Percentiles rank a stretch among this genome's conserved stretches.
phyloP scores from a whole-genome alignment of 2,329 filamentous ascomycete species.

The Xylariaceae sp. region DNA sequence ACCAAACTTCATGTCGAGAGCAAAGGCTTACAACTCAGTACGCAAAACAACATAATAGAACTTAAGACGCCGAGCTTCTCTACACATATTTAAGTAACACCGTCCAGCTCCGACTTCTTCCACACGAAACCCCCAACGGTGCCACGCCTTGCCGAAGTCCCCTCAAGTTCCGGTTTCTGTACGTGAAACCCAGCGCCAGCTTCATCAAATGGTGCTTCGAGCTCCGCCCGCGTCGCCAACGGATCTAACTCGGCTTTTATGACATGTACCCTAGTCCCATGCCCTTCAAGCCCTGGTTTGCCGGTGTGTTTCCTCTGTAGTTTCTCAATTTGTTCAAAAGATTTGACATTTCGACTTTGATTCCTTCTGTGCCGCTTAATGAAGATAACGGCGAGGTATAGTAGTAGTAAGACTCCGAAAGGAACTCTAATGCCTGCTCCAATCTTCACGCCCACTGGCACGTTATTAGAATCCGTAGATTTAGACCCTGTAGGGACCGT shows the following conservation, averaged over 20 bases:
- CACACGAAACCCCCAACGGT: background rate
- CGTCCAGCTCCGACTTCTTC: too few species aligned
- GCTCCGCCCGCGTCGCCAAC: background rate
- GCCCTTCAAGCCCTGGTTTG: background rate
- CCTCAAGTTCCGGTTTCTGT: constrained; percentile 8
- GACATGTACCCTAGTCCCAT: background rate
- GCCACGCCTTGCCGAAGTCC: background rate
- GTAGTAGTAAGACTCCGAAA: background rate
- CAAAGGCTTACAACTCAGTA: too few species aligned
- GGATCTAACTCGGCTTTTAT: constrained; percentile 1
- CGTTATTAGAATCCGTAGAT: background rate
- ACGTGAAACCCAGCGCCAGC: constrained; percentile 3
- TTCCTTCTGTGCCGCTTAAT: constrained; percentile 1
- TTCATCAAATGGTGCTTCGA: constrained; percentile 1
- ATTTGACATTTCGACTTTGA: background rate
- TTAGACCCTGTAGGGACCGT: background rate
- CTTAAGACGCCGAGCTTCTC: too few species aligned
- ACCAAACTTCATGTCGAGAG: too few species aligned
- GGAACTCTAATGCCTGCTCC: background rate
- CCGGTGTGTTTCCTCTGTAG: too few species aligned
- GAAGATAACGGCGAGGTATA: background rate
- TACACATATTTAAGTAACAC: too few species aligned
- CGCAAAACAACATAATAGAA: too few species aligned
- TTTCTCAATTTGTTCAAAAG: background rate
- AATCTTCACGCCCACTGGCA: background rate